phyloP scores from a whole-genome alignment of 1,139 yeast species.

The Tardiomyces digboiensis region DNA sequence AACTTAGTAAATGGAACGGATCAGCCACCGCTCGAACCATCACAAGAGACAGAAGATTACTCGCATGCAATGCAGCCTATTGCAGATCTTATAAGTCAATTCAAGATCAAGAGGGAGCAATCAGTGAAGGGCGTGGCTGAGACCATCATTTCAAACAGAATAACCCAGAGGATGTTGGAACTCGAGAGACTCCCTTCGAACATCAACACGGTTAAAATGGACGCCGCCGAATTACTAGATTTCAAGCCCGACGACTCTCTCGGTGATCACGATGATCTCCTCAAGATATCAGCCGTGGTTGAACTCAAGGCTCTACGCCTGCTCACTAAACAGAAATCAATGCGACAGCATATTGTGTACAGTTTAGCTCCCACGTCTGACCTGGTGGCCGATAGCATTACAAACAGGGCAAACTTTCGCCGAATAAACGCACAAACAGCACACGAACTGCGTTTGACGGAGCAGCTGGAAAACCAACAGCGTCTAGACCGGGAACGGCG shows the following conservation, averaged over 20 bases:
- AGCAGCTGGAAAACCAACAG: slow-evolving; percentile 51
- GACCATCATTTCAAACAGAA: slow-evolving; percentile 29
- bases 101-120: neutral
- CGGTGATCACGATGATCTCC: slow-evolving; percentile 32
- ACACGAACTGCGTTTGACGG: slow-evolving; percentile 54
- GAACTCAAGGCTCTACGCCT: slow-evolving; percentile 79
- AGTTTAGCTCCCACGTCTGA: slow-evolving; percentile 41
- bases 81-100: neutral
- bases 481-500: slow-evolving; percentile 39
- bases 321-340: slow-evolving; percentile 73
- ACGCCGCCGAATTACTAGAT: slow-evolving; percentile 24
- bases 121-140: slow-evolving; percentile 24
- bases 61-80: neutral
- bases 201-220: slow-evolving; percentile 48
- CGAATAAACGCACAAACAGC: slow-evolving; percentile 54
- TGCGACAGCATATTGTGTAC: slow-evolving; percentile 65
- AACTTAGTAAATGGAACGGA: neutral
- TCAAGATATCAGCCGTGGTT: slow-evolving; percentile 56
- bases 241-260: slow-evolving; percentile 36
- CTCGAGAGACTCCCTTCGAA: slow-evolving; percentile 72
- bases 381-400: slow-evolving; percentile 22
- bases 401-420: slow-evolving; percentile 28
- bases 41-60: neutral
- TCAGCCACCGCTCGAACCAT: neutral
- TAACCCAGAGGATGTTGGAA: slow-evolving; percentile 63